A percentile compares a stretch with the other conserved stretches of the same genome.
phyloP scores from a whole-genome alignment of 2,329 filamentous ascomycete species.

The Ophiocordyceps unilateralis region DNA sequence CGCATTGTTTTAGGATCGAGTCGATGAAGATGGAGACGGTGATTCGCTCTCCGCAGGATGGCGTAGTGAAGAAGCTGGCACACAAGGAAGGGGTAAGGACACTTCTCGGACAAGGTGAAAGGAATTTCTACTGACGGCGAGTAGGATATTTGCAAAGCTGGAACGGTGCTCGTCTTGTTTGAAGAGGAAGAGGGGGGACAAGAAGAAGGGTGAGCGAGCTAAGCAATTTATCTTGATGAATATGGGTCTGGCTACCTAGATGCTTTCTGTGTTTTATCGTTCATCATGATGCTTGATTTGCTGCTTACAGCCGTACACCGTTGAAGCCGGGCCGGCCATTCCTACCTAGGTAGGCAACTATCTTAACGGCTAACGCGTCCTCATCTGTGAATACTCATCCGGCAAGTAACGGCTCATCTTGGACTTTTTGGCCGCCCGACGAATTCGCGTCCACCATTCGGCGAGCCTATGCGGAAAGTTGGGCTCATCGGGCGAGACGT shows the following conservation, averaged over 20 bases:
- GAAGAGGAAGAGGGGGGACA: slow-evolving; percentile 26
- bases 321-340: too few species aligned
- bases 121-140: slow-evolving; percentile 1
- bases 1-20: slow-evolving; percentile 40
- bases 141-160: slow-evolving; percentile 63
- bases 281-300: too few species aligned
- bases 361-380: slow-evolving; percentile 8
- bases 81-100: slow-evolving; percentile 55
- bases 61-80: slow-evolving; percentile 53
- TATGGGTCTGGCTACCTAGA: background rate
- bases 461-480: slow-evolving; percentile 12
- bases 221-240: background rate
- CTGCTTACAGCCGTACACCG: too few species aligned
- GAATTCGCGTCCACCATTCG: slow-evolving; percentile 18
- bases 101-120: background rate
- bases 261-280: background rate
- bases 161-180: slow-evolving; percentile 58
- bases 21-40: slow-evolving; percentile 88
- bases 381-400: slow-evolving; percentile 16
- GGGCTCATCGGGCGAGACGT: slow-evolving; percentile 11
- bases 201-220: background rate
- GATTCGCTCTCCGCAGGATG: slow-evolving; percentile 59
- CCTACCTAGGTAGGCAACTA: too few species aligned
- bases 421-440: slow-evolving; percentile 17
- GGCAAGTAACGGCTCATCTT: slow-evolving; percentile 17